Base-by-base conservation (phyloP, 2,329 filamentous ascomycete genomes). In the Aspergillus fumigatus region DNA sequence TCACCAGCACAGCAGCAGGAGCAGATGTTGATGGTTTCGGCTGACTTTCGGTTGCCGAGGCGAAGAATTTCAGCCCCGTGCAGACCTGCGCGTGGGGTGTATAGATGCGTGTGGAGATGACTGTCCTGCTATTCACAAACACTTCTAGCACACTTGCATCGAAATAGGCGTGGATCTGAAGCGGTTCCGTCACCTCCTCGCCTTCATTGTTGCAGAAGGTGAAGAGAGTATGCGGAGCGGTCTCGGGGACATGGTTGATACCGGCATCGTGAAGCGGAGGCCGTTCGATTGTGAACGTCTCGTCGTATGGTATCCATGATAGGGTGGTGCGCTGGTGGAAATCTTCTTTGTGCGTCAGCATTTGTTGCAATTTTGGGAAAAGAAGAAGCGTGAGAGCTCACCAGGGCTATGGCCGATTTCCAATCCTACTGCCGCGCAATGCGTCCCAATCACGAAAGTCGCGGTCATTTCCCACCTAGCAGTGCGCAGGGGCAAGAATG, bases 211-310 rank as follows among this genome's bases (percentile, higher is more conserved):
- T 59, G 8, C 51, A 26, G n/a, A 48, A 60, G 1, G 70, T 73
- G 62, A 82, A 80, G 0, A 82, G 70, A 0, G 80, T 82, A 54
- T 80, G 79, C 0, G 79, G 77, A 0, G 76, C 77, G 40, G 62
- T 60, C 48, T 75, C 69, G 0, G 60, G 43, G 3, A 62, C 62
- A 26, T 77, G 76, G 32, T 75, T 70, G 17, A 79, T 70, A 10
- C 70, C 67, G 0, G 59, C 26, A 23, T 75, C 65, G 6, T 52
- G 35, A 50, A 57, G 9, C 49, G 41, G 19, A 56, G 71, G 69
- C 35, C 76, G 68, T 50, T 77, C 68, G 26, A 81, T 72, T 1
- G 62, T 67, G 27, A 81, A 73, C 9, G 67, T 73, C 56, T 81
- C 79, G 3, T 59, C 65, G 3, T 51, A 25, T 4, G 74, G 70